Evolutionary conservation across 1,139 yeast genomes (phyloP).

Genomic region (Arxiozyma heterogenica): DNA sequence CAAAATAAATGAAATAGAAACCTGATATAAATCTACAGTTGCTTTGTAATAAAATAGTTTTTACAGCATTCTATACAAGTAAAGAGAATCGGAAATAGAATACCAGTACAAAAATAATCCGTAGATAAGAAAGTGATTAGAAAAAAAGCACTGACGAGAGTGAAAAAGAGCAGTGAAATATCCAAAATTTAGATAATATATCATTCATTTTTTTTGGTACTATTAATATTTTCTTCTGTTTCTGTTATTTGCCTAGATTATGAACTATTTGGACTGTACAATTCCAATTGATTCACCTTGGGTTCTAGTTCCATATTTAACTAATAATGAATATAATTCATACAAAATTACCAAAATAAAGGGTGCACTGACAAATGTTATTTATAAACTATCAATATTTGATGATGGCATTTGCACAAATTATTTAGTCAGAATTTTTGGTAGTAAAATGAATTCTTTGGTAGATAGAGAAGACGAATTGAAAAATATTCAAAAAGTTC

Average conservation of each 20-base stretch:
- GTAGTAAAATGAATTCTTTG: conserved; percentile 74
- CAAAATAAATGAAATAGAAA: too few relatives aligned
- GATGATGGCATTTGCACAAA: conserved; percentile 15
- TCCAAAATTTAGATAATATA: too few relatives aligned
- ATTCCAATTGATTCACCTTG: conserved; percentile 10
- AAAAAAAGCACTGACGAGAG: too few relatives aligned
- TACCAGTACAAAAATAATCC: too few relatives aligned
- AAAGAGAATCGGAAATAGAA: too few relatives aligned
- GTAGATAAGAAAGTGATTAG: too few relatives aligned
- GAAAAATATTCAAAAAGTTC: conserved; percentile 54
- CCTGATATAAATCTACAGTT: too few relatives aligned
- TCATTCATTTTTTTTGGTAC: neutral
- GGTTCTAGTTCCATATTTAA: conserved; percentile 43
- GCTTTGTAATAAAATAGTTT: too few relatives aligned
- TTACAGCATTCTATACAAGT: too few relatives aligned
- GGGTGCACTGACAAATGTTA: conserved; percentile 87
- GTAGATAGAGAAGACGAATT: conserved; percentile 77
- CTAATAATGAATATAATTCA: neutral
- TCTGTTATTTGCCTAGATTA: neutral
- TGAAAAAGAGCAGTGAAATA: too few relatives aligned
- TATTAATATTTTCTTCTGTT: too few relatives aligned
- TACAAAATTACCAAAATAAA: conserved; percentile 28
- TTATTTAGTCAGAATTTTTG: conserved; percentile 69
- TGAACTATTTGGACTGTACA: conserved; percentile 4
- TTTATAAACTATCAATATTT: conserved; percentile 32